phyloP scores from a whole-genome alignment of 371 early-diverging fungal genomes.

The Apophysomyces elegans region DNA sequence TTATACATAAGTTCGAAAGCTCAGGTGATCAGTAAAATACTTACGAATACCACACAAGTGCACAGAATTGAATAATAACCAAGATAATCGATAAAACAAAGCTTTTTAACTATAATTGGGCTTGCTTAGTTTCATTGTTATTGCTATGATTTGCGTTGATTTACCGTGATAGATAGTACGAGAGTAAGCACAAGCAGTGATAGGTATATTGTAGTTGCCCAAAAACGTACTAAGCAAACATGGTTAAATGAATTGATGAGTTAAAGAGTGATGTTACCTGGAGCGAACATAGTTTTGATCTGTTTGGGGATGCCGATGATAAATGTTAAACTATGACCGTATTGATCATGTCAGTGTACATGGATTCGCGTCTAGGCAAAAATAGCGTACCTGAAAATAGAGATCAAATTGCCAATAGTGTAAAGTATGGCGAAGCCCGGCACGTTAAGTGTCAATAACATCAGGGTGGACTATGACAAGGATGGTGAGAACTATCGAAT shows the following conservation, averaged over 20 bases:
- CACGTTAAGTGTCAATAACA: slow-evolving; percentile 61
- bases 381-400: slow-evolving; percentile 69
- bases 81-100: slow-evolving; percentile 72
- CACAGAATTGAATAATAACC: slow-evolving; percentile 82
- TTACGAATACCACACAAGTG: slow-evolving; percentile 86
- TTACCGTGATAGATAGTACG: slow-evolving; percentile 37
- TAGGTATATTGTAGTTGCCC: slow-evolving; percentile 47
- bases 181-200: slow-evolving; percentile 36
- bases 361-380: neutral
- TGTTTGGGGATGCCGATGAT: slow-evolving; percentile 85
- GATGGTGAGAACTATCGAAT: neutral
- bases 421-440: slow-evolving; percentile 87
- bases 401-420: slow-evolving; percentile 88
- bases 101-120: slow-evolving; percentile 37
- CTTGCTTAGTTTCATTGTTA: neutral
- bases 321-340: slow-evolving; percentile 73
- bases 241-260: neutral
- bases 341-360: too few species aligned
- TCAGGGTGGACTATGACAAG: slow-evolving; percentile 62
- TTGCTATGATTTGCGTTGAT: neutral
- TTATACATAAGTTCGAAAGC: neutral
- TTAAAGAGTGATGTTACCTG: slow-evolving; percentile 44
- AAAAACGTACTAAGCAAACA: slow-evolving; percentile 34
- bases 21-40: slow-evolving; percentile 21
- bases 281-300: slow-evolving; percentile 84